These are phyloP conservation scores for Mallotus repandus DNA, from an alignment of 441 rosid species.

Conservation along the genomic window DNA sequence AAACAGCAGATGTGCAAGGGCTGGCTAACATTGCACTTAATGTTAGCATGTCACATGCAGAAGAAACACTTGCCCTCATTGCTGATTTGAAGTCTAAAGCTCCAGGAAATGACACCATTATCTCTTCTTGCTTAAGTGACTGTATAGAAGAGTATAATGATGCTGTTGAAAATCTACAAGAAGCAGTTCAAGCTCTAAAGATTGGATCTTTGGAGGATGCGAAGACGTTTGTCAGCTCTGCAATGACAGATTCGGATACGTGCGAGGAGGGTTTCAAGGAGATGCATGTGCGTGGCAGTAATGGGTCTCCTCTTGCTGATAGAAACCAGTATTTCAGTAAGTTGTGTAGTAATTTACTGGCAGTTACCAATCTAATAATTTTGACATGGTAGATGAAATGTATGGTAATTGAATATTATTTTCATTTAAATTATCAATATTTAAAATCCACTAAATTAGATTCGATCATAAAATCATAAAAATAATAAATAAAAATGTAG, in stretches of 20 bases:
- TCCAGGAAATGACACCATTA: background rate
- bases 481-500: no score
- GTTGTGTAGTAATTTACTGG: conserved; percentile 23
- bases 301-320: conserved; percentile 10
- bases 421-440: no score
- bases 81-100: conserved; percentile 2
- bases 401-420: no score
- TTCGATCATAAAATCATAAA: no score
- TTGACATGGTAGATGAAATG: background rate
- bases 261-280: conserved; percentile 26
- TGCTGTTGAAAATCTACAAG: conserved; percentile 18
- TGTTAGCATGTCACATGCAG: conserved; percentile 7
- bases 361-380: conserved; percentile 11
- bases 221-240: conserved; percentile 18
- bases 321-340: conserved; percentile 20
- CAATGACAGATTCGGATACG: conserved; percentile 29
- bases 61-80: conserved; percentile 11
- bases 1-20: conserved; percentile 23
- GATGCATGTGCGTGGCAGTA: background rate
- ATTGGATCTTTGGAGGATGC: background rate
- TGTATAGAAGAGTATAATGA: conserved; percentile 16
- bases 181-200: conserved; percentile 15
- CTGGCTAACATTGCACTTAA: conserved; percentile 25
- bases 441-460: no score
- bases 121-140: conserved; percentile 8